Base-by-base conservation (phyloP, 2,329 filamentous ascomycete species). In the Neofusicoccum parvum region DNA sequence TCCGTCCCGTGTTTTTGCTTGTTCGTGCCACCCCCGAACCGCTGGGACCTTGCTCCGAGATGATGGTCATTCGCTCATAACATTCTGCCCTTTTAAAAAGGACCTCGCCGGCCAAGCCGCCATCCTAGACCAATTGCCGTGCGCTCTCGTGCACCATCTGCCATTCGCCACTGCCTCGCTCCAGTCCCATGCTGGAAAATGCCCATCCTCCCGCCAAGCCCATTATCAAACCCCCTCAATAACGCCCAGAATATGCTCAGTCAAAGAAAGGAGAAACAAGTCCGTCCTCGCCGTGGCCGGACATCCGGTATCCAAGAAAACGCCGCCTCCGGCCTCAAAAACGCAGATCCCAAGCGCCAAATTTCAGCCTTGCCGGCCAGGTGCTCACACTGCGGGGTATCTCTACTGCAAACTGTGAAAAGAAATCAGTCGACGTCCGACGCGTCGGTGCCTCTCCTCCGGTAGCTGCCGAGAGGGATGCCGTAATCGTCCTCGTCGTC, bases 401-500 rank as follows among this genome's bases (percentile, higher is more conserved):
- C 50, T 45, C 32, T 46, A 46, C 17, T 20, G 45, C 48, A 48
- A 34, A 62, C 32, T 62, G 23, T 4, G 37, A 39, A 39, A 39
- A 39, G 37, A 32, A 32, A 51, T 65, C 36, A 65, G 54, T 65
- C 64, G 15, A 65, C 64, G n/a, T 65, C 64, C 20, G 54, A 62
- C 3, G 45, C 51, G 15, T 49, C 60, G 9, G 60, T 46, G 9
- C 45, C 37, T 12, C 34, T 41, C 60, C 32, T 59, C 37, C 45
- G 53, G 34, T 66, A 39, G 36, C 64, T 76, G 43, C 68, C 67
- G 43, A 85, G 71, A 10, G 81, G 81, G 62, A 85, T 81, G 1
- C 84, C 84, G 73, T 82, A 86, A 67, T 88, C 86, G 68, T 89
- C 86, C 69, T 86, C 86, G 6, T 65, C 63, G 39, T 82, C 83